Base-by-base conservation (phyloP, 176 grass and related monocot genomes). In the Neostapfia colusana region DNA sequence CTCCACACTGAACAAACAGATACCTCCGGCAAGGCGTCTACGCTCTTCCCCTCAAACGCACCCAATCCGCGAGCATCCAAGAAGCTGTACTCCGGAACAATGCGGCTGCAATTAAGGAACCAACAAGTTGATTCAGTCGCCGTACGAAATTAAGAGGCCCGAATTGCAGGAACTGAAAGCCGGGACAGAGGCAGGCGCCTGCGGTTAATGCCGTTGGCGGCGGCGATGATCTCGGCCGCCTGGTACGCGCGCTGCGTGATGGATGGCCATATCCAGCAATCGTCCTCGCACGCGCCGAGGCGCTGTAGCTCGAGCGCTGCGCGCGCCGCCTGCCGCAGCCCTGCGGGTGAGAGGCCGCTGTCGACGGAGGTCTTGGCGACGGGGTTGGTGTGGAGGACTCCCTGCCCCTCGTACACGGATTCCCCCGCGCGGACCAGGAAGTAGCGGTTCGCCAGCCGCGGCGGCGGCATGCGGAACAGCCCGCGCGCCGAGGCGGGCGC, bases 51-150 rank as follows among this genome's bases (percentile, higher is more conserved):
- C 64, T 93, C 91, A 39, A 92, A 97, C 2, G 91, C 91, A 8
- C 91, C 95, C 64, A 97, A 81, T 58, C 95, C 95, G 6, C 95
- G 78, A 0, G 95, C 95, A 82, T 97, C 95, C 65, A 97, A 89
- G 77, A 97, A 97, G 81, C 91, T 97, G 75, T 92, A 97, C 79
- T 97, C 95, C 11, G 95, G 95, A 59, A 93, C 95, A 54, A 98
- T 93, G 13, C 60, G 87, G 51, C 91, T 98, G 53, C 81, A 79
- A 83, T 54, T 17, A 66, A 85, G 49, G 35, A 60, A 63, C 10
- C 13, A 53, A 71, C 21, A 73, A 34, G 9, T 1, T 61, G 4
- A 69, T 17, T 65, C 11, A 36, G 35, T 62, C 38, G 20, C 14
- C 45, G 0, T 45, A 40, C 44, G 25, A 61, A 67, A 76, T 28